Base-by-base conservation (phyloP, 2,329 filamentous ascomycete species). In the Apiospora sp. region DNA sequence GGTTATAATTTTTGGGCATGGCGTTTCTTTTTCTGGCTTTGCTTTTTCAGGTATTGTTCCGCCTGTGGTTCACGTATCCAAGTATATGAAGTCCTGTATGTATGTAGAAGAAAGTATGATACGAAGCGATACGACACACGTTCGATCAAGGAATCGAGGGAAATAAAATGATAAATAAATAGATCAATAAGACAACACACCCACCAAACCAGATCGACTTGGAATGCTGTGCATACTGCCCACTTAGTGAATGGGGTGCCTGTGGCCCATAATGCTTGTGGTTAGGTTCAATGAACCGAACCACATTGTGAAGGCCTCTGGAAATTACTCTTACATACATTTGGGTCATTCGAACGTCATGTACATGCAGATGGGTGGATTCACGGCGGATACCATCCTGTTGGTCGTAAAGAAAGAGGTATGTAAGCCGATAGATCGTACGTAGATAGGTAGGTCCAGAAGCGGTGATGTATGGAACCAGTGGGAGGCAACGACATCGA, bases 11-110 rank as follows among this genome's bases (percentile, higher is more conserved):
- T 37, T 37, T 3, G 58, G 54, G 58, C 58, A 64, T 64, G 58
- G 58, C 58, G 58, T 64, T 64, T 37, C 10, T 41, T 41, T 41
- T 41, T 8, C 10, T 41, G 34, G 19, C 22, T 64, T 37, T 30
- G 16, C 16, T 49, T 49, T 49, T 49, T 22, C 30, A 12, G 54
- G 54, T 61, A 30, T 1, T 61, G 7, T 51, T 10, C 24, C 19
- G 22, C 34, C 34, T 22, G 58, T 64, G 58, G 34, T 64, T 64
- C 58, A 64, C 22, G 58, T 34, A 64, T 64, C 41, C 41, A 41
- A 64, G 22, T 64, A 41, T 64, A 64, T 64, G 58, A 64, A 64
- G 58, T n/a, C 58, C 58, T 64, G 58, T 64, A 64, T 64, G 58
- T 64, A 64, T 41, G 37, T 10, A 41, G 37, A 41, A 41, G 58